Conservation (phyloP, 2,329 filamentous ascomycete species). For the Lachnum nothofagi region DNA sequence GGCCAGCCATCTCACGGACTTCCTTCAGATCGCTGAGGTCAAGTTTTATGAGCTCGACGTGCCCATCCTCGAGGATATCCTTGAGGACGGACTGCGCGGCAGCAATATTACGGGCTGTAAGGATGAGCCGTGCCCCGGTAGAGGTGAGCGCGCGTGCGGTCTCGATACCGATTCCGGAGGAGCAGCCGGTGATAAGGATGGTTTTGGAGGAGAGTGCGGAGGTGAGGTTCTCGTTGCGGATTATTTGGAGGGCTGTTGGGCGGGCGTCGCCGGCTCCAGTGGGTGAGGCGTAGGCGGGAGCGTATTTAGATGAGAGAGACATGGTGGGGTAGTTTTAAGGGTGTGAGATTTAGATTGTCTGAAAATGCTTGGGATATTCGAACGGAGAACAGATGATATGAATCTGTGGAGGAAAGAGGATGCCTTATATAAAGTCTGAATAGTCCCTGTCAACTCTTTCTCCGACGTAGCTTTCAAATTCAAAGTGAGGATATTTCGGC, state of each 20-base stretch:
- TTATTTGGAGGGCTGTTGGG: slow-evolving; percentile 29
- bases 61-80: slow-evolving; percentile 37
- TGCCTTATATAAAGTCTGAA: no score
- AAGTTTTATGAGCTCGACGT: slow-evolving; percentile 33
- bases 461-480: no score
- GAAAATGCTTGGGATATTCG: no score
- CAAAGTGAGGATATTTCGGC: no score
- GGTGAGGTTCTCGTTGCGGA: slow-evolving; percentile 30
- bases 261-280: slow-evolving; percentile 9
- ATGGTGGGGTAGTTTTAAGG: no score
- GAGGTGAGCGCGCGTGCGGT: slow-evolving; percentile 33
- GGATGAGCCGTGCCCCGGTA: slow-evolving; percentile 35
- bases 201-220: slow-evolving; percentile 36
- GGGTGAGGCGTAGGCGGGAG: no score
- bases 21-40: slow-evolving; percentile 33
- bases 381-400: no score
- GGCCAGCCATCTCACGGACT: slow-evolving; percentile 29
- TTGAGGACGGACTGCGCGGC: slow-evolving; percentile 30
- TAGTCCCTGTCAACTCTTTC: no score
- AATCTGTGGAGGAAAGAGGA: no score
- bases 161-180: slow-evolving; percentile 36
- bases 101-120: slow-evolving; percentile 33
- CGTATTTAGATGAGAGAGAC: no score
- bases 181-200: slow-evolving; percentile 36
- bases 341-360: no score